Evolutionary conservation across 1,284 basidiomycete species (phyloP).

Genomic region (Sanghuangporus baumii): DNA sequence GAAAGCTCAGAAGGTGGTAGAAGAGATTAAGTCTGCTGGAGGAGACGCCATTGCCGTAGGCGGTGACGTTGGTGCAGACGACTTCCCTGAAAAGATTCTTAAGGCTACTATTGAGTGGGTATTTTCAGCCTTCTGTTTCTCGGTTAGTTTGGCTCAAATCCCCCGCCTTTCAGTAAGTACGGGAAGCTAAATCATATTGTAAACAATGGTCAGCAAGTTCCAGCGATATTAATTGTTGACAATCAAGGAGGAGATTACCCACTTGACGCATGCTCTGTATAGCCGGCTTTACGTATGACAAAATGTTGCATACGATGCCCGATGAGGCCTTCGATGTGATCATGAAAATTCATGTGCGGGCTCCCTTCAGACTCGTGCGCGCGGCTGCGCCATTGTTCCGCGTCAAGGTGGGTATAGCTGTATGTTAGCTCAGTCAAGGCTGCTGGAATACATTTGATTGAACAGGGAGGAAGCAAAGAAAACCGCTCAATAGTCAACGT

Average conservation of each 20-base stretch:
- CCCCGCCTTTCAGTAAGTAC: slow-evolving; percentile 45
- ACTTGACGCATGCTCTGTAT: slow-evolving; percentile 2
- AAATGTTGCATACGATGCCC: slow-evolving; percentile 83
- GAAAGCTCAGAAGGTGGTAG: slow-evolving; percentile 59
- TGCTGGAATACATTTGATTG: neutral
- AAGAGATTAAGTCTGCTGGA: slow-evolving; percentile 69
- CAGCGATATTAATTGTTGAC: slow-evolving; percentile 22
- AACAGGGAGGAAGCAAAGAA: slow-evolving; percentile 32
- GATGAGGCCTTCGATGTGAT: slow-evolving; percentile 82
- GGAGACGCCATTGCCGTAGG: slow-evolving; percentile 69
- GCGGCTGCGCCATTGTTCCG: slow-evolving; percentile 84
- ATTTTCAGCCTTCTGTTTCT: slow-evolving; percentile 9
- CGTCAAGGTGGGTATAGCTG: slow-evolving; percentile 50
- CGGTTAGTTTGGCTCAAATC: neutral
- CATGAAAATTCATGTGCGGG: slow-evolving; percentile 63
- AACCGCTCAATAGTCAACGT: slow-evolving; percentile 79
- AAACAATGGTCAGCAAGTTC: slow-evolving; percentile 57
- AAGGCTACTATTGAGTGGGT: slow-evolving; percentile 71
- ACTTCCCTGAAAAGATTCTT: slow-evolving; percentile 77
- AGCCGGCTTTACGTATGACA: slow-evolving; percentile 86
- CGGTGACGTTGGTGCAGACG: slow-evolving; percentile 75
- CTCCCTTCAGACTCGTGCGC: slow-evolving; percentile 81
- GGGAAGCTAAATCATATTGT: slow-evolving; percentile 84
- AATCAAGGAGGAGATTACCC: neutral
- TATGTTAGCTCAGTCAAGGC: neutral